phyloP scores from a whole-genome alignment of 768 basidiomycete genomes.

The Lyophyllum decastes region DNA sequence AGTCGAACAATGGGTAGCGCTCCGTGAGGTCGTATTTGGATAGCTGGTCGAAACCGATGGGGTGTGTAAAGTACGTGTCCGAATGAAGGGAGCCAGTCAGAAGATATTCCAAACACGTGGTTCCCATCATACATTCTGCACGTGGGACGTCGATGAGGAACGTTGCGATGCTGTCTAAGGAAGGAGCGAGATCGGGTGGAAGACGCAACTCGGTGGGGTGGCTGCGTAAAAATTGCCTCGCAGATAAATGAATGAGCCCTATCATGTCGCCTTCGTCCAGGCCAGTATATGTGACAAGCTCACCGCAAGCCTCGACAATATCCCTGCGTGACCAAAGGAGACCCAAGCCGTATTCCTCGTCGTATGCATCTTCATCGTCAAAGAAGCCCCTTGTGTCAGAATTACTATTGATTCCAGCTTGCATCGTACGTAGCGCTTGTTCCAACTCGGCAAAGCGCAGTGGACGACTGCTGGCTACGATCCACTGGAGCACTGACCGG shows the following conservation, averaged over 20 bases:
- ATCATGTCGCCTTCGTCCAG: conserved; percentile 1
- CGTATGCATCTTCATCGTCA: not conserved
- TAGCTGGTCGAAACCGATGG: not conserved
- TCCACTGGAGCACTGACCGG: conserved; percentile 5
- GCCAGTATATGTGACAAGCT: conserved; percentile 5
- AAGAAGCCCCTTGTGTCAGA: not conserved
- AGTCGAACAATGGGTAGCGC: conserved; percentile 1
- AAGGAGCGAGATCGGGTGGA: not conserved
- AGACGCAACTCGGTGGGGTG: not conserved
- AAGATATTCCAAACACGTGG: conserved; percentile 3
- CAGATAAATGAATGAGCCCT: conserved; percentile 7
- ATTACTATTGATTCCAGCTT: not conserved
- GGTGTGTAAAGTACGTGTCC: not conserved
- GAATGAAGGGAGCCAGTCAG: not conserved
- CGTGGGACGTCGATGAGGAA: not conserved
- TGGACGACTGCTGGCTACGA: conserved; percentile 5
- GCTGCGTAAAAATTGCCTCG: not conserved
- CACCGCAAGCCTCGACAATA: conserved; percentile 9
- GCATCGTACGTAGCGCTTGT: conserved; percentile 8
- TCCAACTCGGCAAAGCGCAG: conserved; percentile 2
- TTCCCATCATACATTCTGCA: not conserved
- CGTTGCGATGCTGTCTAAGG: not conserved
- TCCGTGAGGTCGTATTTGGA: not conserved
- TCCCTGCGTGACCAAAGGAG: conserved; percentile 10
- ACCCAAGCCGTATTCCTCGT: not conserved